phyloP scores from a whole-genome alignment of 1,284 basidiomycete genomes.

The Xerocomus nothofagi region DNA sequence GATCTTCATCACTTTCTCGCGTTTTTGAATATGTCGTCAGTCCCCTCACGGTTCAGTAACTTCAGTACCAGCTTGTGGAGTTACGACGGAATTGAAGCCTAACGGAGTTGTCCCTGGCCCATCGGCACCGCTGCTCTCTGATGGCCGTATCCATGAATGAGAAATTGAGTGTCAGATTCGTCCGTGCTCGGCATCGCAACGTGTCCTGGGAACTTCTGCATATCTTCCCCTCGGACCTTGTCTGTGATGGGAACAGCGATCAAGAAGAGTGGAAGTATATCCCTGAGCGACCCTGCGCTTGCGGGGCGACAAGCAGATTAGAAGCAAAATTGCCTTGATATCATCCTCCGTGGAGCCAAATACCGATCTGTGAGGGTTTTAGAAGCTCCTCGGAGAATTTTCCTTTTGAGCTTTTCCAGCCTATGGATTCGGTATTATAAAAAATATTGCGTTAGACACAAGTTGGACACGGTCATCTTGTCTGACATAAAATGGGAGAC shows the following conservation, averaged over 20 bases:
- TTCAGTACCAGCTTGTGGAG: neutral
- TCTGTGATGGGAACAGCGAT: slow-evolving; percentile 4
- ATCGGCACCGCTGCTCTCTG: neutral
- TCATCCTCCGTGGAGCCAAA: neutral
- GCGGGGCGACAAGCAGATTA: neutral
- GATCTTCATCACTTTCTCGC: neutral
- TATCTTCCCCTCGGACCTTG: slow-evolving; percentile 10
- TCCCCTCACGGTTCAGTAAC: neutral
- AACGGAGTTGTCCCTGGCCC: neutral
- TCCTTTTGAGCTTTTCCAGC: neutral
- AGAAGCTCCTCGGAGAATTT: slow-evolving; percentile 9
- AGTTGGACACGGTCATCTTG: slow-evolving; percentile 7
- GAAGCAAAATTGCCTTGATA: neutral
- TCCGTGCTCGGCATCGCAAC: neutral
- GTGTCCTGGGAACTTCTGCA: neutral
- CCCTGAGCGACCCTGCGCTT: slow-evolving; percentile 8
- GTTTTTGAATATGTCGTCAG: neutral
- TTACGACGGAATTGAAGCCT: neutral
- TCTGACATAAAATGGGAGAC: slow-evolving; percentile 13
- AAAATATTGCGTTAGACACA: slow-evolving; percentile 1
- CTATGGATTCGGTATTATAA: neutral
- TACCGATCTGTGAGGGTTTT: neutral
- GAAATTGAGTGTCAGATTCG: slow-evolving; percentile 2
- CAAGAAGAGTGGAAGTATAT: slow-evolving; percentile 7
- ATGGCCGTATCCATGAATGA: slow-evolving; percentile 9